Evolutionary conservation across 306 rosid species (phyloP).

Genomic region (Argentina anserina): DNA sequence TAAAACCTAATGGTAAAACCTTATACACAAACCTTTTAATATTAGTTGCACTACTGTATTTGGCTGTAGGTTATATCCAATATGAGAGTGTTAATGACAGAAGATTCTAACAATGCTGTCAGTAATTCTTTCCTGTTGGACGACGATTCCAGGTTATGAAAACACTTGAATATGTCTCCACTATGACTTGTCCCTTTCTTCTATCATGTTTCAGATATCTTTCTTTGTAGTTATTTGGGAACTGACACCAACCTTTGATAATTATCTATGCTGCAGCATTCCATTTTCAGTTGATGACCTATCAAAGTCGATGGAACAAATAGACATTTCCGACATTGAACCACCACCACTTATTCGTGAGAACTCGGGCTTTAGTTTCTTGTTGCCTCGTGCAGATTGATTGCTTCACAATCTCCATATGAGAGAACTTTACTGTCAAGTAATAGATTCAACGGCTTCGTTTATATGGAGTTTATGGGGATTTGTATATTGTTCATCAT

Average conservation of each 20-base stretch:
- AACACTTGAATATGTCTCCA: background rate
- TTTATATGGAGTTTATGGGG: constrained; percentile 12
- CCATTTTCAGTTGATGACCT: constrained; percentile 97
- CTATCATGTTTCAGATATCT: background rate
- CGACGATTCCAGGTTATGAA: constrained; percentile 85
- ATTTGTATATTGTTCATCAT: constrained; percentile 29
- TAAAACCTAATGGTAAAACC: background rate
- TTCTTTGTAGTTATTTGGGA: background rate
- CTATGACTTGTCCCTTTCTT: background rate
- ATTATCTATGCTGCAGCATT: constrained; percentile 46
- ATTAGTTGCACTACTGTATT: constrained; percentile 1
- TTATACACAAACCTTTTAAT: background rate
- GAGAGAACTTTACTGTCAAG: background rate
- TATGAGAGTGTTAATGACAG: constrained; percentile 93
- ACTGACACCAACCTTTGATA: background rate
- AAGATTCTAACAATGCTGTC: constrained; percentile 87
- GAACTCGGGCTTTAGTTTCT: constrained; percentile 92
- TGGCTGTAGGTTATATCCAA: constrained; percentile 67
- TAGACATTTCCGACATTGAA: constrained; percentile 79
- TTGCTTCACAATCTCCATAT: background rate
- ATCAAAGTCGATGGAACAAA: constrained; percentile 84
- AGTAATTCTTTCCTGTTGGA: constrained; percentile 97
- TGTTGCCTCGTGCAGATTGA: constrained; percentile 84
- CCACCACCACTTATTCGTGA: constrained; percentile 96
- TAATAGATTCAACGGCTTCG: constrained; percentile 5